phyloP scores from a whole-genome alignment of 2,329 filamentous ascomycete genomes.

The Penicillium sp. region DNA sequence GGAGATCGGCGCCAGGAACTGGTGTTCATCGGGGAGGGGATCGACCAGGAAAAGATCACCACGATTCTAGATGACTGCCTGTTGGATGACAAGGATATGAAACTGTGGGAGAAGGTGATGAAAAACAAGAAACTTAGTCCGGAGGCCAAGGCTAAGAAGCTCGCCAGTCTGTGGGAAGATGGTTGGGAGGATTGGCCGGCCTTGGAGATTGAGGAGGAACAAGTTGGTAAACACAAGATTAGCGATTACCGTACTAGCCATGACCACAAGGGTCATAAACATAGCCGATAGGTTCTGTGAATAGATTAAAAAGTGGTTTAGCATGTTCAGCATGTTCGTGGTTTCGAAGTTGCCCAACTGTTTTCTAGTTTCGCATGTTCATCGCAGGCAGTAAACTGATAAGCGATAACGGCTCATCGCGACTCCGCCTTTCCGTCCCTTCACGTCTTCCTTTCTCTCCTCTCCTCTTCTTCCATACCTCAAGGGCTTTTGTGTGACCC shows the following conservation, averaged over 20 bases:
- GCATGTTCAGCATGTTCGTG: too few relatives aligned
- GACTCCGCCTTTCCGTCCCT: not conserved
- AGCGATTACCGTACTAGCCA: slow-evolving; percentile 29
- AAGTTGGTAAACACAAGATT: slow-evolving; percentile 30
- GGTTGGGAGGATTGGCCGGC: slow-evolving; percentile 58
- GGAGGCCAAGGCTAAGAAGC: slow-evolving; percentile 46
- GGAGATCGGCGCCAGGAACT: slow-evolving; percentile 69
- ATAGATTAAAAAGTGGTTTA: not conserved
- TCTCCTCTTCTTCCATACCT: not conserved
- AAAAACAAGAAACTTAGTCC: slow-evolving; percentile 35
- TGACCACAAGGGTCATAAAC: slow-evolving; percentile 15
- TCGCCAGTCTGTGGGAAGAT: slow-evolving; percentile 57
- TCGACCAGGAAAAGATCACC: slow-evolving; percentile 55
- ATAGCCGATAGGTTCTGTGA: slow-evolving; percentile 4
- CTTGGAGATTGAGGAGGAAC: slow-evolving; percentile 41
- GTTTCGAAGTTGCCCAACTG: too few relatives aligned
- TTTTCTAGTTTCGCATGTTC: not conserved
- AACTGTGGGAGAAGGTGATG: slow-evolving; percentile 56
- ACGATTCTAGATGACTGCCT: slow-evolving; percentile 59
- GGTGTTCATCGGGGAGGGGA: slow-evolving; percentile 68
- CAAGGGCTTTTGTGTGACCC: not conserved
- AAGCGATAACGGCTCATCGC: not conserved
- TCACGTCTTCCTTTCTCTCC: not conserved
- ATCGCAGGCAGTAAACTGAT: not conserved
- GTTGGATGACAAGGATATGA: slow-evolving; percentile 59